Evolutionary conservation across 2,329 filamentous ascomycete species (phyloP).

Genomic region (Clarireedia paspali): DNA sequence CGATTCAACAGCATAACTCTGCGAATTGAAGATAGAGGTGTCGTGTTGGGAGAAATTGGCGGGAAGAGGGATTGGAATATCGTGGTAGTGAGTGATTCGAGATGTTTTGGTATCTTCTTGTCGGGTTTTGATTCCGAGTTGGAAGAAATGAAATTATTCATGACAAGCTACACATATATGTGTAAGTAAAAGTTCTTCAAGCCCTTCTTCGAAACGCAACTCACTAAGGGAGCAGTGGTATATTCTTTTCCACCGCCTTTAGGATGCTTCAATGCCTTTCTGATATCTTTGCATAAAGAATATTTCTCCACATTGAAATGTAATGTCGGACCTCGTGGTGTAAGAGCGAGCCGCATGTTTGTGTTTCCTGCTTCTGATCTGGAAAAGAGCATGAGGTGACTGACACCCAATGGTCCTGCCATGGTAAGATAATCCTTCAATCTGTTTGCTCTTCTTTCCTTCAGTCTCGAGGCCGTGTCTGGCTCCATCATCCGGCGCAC

Average conservation of each 20-base stretch:
- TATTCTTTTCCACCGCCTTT: conserved; percentile 79
- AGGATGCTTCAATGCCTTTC: conserved; percentile 75
- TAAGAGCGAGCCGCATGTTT: conserved; percentile 79
- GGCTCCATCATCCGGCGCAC: conserved; percentile 94
- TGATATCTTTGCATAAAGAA: conserved; percentile 85
- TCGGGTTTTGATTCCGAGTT: conserved; percentile 45
- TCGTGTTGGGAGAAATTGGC: conserved; percentile 85
- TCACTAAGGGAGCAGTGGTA: conserved; percentile 70
- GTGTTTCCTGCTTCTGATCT: conserved; percentile 85
- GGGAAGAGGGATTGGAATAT: conserved; percentile 96
- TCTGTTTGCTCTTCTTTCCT: conserved; percentile 82
- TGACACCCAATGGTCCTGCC: conserved; percentile 88
- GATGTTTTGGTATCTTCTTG: conserved; percentile 78
- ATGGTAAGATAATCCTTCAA: conserved; percentile 90
- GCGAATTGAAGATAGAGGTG: conserved; percentile 84
- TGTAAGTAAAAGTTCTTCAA: conserved; percentile 23
- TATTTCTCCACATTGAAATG: conserved; percentile 95
- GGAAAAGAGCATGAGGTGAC: conserved; percentile 88
- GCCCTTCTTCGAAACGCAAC: conserved; percentile 15
- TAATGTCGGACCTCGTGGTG: conserved; percentile 84
- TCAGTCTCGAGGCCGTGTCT: conserved; percentile 79
- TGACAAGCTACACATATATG: conserved; percentile 58
- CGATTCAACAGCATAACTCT: conserved; percentile 86
- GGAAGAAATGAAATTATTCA: conserved; percentile 89
- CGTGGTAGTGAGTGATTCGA: conserved; percentile 86